These are phyloP conservation scores for Aspergillus heteromorphus DNA, from an alignment of 495 filamentous ascomycete genomes.

Conservation along the genomic window DNA sequence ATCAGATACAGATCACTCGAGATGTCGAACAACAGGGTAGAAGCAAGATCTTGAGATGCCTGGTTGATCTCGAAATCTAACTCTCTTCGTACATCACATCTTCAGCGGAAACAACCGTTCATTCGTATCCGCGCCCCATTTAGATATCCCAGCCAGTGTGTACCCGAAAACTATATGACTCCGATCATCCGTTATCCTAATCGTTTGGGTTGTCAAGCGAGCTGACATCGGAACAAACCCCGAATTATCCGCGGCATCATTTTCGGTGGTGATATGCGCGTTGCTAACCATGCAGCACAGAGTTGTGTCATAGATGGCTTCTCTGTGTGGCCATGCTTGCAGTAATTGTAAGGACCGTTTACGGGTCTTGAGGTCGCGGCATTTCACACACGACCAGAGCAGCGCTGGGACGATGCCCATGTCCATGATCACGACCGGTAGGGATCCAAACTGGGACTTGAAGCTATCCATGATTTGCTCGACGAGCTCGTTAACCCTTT, in stretches of 20 bases:
- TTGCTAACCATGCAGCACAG: background rate
- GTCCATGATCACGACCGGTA: constrained; percentile 10
- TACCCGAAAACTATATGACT: background rate
- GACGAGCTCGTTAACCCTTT: background rate
- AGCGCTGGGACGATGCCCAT: constrained; percentile 34
- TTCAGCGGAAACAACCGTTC: background rate
- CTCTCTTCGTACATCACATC: no score
- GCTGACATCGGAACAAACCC: background rate
- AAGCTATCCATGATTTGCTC: background rate
- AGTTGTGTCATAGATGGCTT: constrained; percentile 41
- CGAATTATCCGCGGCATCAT: background rate
- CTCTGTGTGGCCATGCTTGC: constrained; percentile 31
- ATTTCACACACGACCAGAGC: constrained; percentile 39
- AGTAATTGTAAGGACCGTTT: constrained; percentile 34
- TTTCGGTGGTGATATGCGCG: background rate
- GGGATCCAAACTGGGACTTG: background rate
- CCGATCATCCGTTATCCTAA: background rate
- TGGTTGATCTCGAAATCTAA: no score
- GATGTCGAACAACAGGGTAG: no score
- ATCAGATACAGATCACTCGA: no score
- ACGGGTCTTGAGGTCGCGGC: constrained; percentile 35
- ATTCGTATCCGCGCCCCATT: background rate
- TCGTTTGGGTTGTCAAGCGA: background rate
- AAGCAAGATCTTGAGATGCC: no score
- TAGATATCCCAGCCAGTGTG: background rate